A percentile compares a stretch with the other conserved stretches of the same genome.
These are phyloP conservation scores for Aureobasidium sp. DNA, from an alignment of 2,329 filamentous ascomycete species.

Conservation along the genomic window DNA sequence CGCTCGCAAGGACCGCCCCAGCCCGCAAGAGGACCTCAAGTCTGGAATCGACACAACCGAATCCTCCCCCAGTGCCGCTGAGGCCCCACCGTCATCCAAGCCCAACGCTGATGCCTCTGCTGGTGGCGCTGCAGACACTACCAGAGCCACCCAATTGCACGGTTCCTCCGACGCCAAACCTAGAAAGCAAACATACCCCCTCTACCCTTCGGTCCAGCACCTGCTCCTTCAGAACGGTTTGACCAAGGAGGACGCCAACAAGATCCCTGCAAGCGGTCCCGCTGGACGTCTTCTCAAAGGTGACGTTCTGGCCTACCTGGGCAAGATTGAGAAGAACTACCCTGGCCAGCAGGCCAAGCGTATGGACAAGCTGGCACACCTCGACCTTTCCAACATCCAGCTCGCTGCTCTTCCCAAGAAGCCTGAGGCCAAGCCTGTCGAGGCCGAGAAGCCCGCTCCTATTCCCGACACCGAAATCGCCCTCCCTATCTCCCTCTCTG, in stretches of 20 bases:
- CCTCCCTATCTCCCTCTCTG: conserved; percentile 68
- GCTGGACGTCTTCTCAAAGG: conserved; percentile 87
- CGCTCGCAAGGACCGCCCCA: conserved; percentile 20
- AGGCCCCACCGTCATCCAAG: conserved; percentile 25
- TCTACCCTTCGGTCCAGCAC: conserved; percentile 76
- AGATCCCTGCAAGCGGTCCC: conserved; percentile 82
- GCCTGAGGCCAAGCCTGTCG: conserved; percentile 41
- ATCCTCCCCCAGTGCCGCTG: conserved; percentile 19
- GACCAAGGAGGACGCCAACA: conserved; percentile 64
- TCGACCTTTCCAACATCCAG: conserved; percentile 95
- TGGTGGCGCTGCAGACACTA: conserved; percentile 16
- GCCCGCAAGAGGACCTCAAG: conserved; percentile 21
- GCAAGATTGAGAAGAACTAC: conserved; percentile 64
- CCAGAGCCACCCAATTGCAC: conserved; percentile 15
- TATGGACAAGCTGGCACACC: conserved; percentile 68
- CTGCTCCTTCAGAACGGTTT: conserved; percentile 75
- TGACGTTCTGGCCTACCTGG: conserved; percentile 85
- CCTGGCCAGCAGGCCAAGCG: conserved; percentile 63
- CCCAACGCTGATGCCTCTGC: conserved; percentile 19
- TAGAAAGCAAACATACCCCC: conserved; percentile 60
- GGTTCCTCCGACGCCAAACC: conserved; percentile 13
- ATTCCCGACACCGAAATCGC: conserved; percentile 53
- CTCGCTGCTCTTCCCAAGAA: conserved; percentile 48
- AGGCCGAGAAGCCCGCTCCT: conserved; percentile 35
- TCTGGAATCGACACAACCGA: conserved; percentile 20